Percentiles rank a stretch among this genome's conserved stretches.
phyloP scores from a whole-genome alignment of 176 grass and related monocot species.

The Bolboschoenus planiculmis region DNA sequence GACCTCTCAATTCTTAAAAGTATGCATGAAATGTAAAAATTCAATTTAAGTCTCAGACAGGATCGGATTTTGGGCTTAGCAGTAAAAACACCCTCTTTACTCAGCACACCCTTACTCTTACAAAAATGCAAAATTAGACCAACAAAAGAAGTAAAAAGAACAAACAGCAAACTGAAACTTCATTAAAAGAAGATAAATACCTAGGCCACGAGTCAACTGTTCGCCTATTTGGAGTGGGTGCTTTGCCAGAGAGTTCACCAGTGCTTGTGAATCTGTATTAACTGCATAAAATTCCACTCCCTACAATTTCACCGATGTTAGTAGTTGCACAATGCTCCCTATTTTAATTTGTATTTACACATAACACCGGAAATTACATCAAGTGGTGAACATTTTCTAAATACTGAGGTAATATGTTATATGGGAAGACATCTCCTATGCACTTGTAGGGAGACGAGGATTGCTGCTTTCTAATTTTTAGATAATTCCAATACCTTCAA shows the following conservation, averaged over 20 bases:
- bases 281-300: slow-evolving; percentile 89
- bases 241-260: slow-evolving; percentile 68
- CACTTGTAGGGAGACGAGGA: too few relatives aligned
- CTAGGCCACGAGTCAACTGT: slow-evolving; percentile 88
- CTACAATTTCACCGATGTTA: slow-evolving; percentile 41
- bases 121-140: not conserved
- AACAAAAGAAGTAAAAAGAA: not conserved
- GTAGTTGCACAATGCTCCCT: not conserved
- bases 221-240: slow-evolving; percentile 92
- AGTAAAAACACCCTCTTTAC: not conserved
- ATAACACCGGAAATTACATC: not conserved
- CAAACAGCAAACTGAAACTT: not conserved
- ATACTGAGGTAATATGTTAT: too few relatives aligned
- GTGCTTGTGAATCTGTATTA: slow-evolving; percentile 91
- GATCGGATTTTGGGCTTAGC: not conserved
- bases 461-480: too few relatives aligned
- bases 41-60: not conserved
- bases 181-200: slow-evolving; percentile 30
- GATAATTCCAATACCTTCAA: too few relatives aligned
- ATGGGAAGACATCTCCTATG: too few relatives aligned
- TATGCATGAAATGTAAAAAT: not conserved
- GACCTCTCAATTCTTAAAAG: not conserved
- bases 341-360: not conserved
- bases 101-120: not conserved
- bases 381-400: too few relatives aligned